Evolutionary conservation across 305 asterid genomes (phyloP).

Genomic region (Fraxinus velutina): DNA sequence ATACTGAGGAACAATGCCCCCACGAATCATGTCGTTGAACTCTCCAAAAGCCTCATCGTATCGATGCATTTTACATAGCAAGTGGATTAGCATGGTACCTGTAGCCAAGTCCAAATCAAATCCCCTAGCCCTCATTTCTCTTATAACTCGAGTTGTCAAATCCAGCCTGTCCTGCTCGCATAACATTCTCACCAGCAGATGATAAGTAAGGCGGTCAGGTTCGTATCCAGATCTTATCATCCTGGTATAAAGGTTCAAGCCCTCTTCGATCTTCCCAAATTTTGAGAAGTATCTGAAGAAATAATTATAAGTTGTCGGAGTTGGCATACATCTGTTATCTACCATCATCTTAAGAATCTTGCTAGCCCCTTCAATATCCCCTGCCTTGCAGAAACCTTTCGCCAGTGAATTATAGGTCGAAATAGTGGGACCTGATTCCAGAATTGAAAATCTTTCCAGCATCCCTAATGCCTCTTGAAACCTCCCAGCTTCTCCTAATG

Average conservation of each 20-base stretch:
- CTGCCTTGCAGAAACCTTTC: conserved; percentile 86
- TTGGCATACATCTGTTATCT: conserved; percentile 47
- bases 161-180: conserved; percentile 57
- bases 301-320: conserved; percentile 62
- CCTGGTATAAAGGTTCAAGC: conserved; percentile 59
- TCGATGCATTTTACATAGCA: conserved; percentile 45
- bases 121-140: conserved; percentile 75
- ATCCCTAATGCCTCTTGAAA: conserved; percentile 71
- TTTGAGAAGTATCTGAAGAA: conserved; percentile 65
- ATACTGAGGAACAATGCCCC: conserved; percentile 81
- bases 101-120: conserved; percentile 73
- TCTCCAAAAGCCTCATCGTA: conserved; percentile 58
- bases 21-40: conserved; percentile 70
- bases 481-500: conserved; percentile 79
- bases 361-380: conserved; percentile 66
- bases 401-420: conserved; percentile 79
- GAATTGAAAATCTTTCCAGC: conserved; percentile 59
- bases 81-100: conserved; percentile 71
- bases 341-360: conserved; percentile 68
- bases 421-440: conserved; percentile 69
- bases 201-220: conserved; percentile 65
- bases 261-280: conserved; percentile 52
- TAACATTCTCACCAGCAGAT: conserved; percentile 67
- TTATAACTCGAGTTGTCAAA: conserved; percentile 34
- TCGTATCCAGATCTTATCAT: conserved; percentile 57